Evolutionary conservation across 805 yeast genomes (phyloP), one percentile per base, ranked within the genome.

Genomic region (Candida ascalaphidarum): DNA sequence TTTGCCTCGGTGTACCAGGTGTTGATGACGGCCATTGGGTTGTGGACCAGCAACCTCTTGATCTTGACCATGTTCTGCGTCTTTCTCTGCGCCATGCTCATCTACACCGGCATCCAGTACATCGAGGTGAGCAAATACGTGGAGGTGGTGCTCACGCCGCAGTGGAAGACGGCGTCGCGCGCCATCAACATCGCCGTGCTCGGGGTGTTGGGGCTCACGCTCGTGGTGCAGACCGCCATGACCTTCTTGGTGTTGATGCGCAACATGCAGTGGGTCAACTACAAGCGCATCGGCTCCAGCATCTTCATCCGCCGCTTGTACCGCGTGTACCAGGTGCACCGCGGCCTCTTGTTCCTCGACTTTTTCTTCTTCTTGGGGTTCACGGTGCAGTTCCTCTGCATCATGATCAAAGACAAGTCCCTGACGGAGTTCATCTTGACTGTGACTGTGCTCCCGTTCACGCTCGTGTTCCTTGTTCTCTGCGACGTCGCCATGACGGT

Each of bases 341-440:
- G 55, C 24, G 41, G 58, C 11, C 40, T 62, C 21, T 40, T 61
- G 17, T 51, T 58, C 29, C 58, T 60, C 27, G 68, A 61, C 35
- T 55, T 62, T 23, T 68, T 66, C 53, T 68, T 66, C 48, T 68
- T 68, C 34, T 42, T 67, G 14, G 74, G 69, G 2, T 68, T 68
- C 45, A 65, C 72, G 2, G 50, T 68, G 17, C 74, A 68, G 39
- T 68, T 65, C 37, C 43, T 63, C 14, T 68, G 65, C 23, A 63
- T 68, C 22, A 62, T 68, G 49, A 47, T 66, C 10, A 39, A 48
- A 22, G 46, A 51, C 15, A 51, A 46, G 30, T 29, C 35, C 5
- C 63, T 65, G 11, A 49, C 45, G 13, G 74, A 68, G 40, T 68
- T 68, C 37, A 65, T 55, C 4, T 43, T 68, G 16, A 68, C 75